Base-by-base conservation (phyloP, 1,284 basidiomycete species). In the Rhodotorula mucilaginosa region DNA sequence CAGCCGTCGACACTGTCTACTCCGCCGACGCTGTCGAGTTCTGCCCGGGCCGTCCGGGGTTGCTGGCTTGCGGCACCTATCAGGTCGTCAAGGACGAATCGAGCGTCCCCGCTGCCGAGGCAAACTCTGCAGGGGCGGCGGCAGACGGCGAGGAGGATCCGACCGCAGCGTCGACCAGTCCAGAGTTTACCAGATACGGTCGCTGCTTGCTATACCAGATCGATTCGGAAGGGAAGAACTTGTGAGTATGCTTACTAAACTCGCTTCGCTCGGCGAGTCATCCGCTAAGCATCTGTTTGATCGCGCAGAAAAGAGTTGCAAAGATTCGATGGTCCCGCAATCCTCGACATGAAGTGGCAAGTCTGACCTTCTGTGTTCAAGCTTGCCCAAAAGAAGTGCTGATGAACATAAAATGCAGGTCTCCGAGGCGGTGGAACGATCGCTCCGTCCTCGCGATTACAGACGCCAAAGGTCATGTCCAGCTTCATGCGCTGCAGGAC, bases 321-420 rank as follows among this genome's bases (percentile, higher is more conserved):
- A 78, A 83, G 88, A 31, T 84, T 92, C 56, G 85, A 89, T 67
- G 83, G 90, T 19, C 88, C 92, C 2, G 94, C 93, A 16, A 86
- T 97, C 39, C 84, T 90, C n/a, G 94, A 97, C 79, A 88, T 92
- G 85, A 96, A 96, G 85, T 97, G 94, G 94, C 92, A 75, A 61
- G 81, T 69, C 49, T 29, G 26, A 6, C 5, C 18, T 16, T 6
- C n/a, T 58, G 1, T 4, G 21, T 15, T 31, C 29, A n/a, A 19
- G 2, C 21, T 26, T 12, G 29, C 2, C 15, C 6, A 13, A 61
- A 8, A 18, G 21, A 58, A 16, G n/a, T 65, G 47, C 49, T n/a
- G 7, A 34, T n/a, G 19, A 26, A 47, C 18, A 0, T 23, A 5
- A 4, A n/a, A 2, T n/a, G 23, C 48, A 73, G 74, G 69, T 74